Percentiles rank a stretch among this genome's conserved stretches.
Evolutionary conservation across 768 basidiomycete genomes (phyloP).

Genomic region (Auriscalpium vulgare): DNA sequence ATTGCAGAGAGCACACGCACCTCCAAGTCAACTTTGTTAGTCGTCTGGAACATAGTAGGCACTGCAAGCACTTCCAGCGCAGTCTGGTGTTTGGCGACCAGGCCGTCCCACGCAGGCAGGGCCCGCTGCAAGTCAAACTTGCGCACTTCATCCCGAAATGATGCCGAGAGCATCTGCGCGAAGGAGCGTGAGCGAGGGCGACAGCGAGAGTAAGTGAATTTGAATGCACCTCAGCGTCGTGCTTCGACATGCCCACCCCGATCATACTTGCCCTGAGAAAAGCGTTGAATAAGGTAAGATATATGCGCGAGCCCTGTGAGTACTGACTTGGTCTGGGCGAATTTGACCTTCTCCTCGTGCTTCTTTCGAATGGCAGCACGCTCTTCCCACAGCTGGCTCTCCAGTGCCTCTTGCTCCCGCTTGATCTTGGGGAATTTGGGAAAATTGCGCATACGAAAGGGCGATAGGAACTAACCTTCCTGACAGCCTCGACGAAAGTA

Average conservation of each 20-base stretch:
- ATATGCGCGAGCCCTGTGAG: conserved; percentile 1
- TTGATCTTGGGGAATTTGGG: conserved; percentile 42
- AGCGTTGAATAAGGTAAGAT: not conserved
- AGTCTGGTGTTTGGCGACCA: conserved; percentile 64
- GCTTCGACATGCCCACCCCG: conserved; percentile 55
- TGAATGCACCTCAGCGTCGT: conserved; percentile 53
- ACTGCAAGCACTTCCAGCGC: conserved; percentile 52
- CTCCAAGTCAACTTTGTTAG: conserved; percentile 41
- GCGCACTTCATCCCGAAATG: conserved; percentile 55
- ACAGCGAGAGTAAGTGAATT: conserved; percentile 1
- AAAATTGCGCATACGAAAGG: not conserved
- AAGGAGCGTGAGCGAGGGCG: not conserved
- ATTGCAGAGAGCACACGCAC: conserved; percentile 28
- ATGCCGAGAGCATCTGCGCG: conserved; percentile 53
- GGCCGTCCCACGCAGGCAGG: conserved; percentile 68
- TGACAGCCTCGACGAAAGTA: conserved; percentile 39
- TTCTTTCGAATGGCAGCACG: conserved; percentile 51
- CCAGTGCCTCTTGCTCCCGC: conserved; percentile 61
- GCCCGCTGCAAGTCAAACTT: conserved; percentile 66
- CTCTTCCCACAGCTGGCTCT: conserved; percentile 62
- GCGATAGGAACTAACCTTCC: conserved; percentile 34
- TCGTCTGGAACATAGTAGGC: conserved; percentile 64
- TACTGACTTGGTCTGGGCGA: conserved; percentile 57
- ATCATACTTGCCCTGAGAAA: conserved; percentile 54
- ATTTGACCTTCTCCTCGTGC: conserved; percentile 65